Base-by-base conservation (phyloP, 2,329 filamentous ascomycete genomes). In the Fusarium longipes region DNA sequence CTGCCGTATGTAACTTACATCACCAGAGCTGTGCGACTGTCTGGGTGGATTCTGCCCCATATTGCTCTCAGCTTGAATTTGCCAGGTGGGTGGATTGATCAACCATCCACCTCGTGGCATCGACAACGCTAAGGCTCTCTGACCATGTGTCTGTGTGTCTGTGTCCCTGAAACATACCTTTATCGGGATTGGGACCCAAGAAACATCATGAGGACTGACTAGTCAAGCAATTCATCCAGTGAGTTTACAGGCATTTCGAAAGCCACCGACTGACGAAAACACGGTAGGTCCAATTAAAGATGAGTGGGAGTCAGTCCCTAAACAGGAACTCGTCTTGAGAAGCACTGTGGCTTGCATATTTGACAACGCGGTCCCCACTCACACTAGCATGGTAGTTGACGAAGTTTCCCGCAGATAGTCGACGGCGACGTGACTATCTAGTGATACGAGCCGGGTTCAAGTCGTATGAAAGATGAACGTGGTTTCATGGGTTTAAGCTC, bases 261-360 rank as follows among this genome's bases (percentile, higher is more conserved):
- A 61, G 59, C 54, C 47, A 56, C 33, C 29, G 35, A 29, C 45
- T 49, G 30, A 15, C 30, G 30, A 36, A 29, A 57, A 42, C 43
- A 18, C 38, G 12, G 30, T 14, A 35, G 27, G 24, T 15, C 71
- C 71, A 73, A 73, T 73, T 52, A 52, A 10, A 45, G 12, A 40
- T 36, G 32, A 27, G 29, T 59, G 45, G 56, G 62, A 56, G 62
- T 54, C 45, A 47, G 50, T 64, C 71, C 69, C 54, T 60, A 73
- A 70, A 63, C 48, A 73, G 70, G 50, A 72, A 73, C 29, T 72
- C 71, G 71, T 73, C 71, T 73, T 66, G 44, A 54, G 35, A 39
- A 53, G 52, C 47, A 48, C 52, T 63, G 65, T 55, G 51, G 65
- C 70, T 69, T 72, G 59, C 67, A 61, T 65, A 48, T 70, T 70